Evolutionary conservation across 2,329 filamentous ascomycete genomes (phyloP).

Genomic region (Aspergillus alliaceus): DNA sequence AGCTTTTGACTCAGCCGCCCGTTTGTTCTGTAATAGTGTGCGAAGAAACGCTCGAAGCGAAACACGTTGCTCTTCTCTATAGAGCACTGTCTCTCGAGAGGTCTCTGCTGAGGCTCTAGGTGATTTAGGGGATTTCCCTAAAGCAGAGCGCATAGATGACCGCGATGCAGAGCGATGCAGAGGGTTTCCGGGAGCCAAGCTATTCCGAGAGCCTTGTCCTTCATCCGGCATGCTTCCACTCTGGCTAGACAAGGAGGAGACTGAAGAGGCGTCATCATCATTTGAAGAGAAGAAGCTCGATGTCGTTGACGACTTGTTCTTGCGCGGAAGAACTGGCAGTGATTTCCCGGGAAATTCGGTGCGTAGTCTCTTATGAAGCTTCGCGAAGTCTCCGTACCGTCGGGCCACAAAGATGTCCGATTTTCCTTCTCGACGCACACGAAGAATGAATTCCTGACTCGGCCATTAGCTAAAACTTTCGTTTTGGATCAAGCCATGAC

Average conservation of each 20-base stretch:
- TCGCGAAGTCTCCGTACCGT: constrained; percentile 83
- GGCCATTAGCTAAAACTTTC: constrained; percentile 3
- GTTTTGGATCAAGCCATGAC: background rate
- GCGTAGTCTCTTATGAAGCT: constrained; percentile 74
- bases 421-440: constrained; percentile 76
- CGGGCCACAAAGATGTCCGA: constrained; percentile 77
- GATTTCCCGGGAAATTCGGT: constrained; percentile 89
- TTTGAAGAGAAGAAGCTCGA: constrained; percentile 58
- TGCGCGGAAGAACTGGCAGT: constrained; percentile 80
- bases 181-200: constrained; percentile 27
- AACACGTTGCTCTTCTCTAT: constrained; percentile 85
- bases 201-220: constrained; percentile 29
- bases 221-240: constrained; percentile 49
- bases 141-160: constrained; percentile 25
- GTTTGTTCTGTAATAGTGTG: constrained; percentile 77
- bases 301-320: constrained; percentile 80
- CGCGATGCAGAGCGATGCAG: constrained; percentile 29
- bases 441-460: constrained; percentile 79
- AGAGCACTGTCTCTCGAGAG: constrained; percentile 58
- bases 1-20: constrained; percentile 77
- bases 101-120: constrained; percentile 45
- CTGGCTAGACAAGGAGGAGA: constrained; percentile 77
- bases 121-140: constrained; percentile 26
- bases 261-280: constrained; percentile 73
- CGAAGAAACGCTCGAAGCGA: constrained; percentile 90